phyloP scores from a whole-genome alignment of 306 rosid genomes.

The Dryas octopetala region DNA sequence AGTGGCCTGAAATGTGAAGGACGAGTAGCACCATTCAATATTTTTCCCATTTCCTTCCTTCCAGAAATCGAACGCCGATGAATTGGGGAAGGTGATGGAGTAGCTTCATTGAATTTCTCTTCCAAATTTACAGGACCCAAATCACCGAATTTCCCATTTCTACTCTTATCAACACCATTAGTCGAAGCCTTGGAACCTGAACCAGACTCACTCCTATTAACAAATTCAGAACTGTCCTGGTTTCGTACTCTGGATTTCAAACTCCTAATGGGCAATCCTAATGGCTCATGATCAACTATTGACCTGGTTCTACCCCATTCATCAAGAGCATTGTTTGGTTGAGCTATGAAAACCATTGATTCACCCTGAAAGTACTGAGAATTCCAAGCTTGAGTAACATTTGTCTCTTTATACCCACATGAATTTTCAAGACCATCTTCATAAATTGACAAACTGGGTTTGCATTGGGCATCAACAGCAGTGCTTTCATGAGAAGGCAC shows the following conservation, averaged over 20 bases:
- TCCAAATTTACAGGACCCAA: constrained; percentile 49
- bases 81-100: constrained; percentile 48
- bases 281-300: constrained; percentile 48
- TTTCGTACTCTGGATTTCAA: constrained; percentile 45
- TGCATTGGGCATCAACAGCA: constrained; percentile 53
- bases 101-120: constrained; percentile 41
- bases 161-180: constrained; percentile 31
- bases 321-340: constrained; percentile 43
- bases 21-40: constrained; percentile 18
- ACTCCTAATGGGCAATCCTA: constrained; percentile 86
- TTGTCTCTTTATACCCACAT: constrained; percentile 36
- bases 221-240: constrained; percentile 32
- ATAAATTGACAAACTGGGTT: constrained; percentile 34
- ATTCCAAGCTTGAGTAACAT: constrained; percentile 69
- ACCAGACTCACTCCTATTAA: constrained; percentile 54
- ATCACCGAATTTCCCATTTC: constrained; percentile 50
- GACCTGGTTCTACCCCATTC: constrained; percentile 38
- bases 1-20: constrained; percentile 61
- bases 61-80: constrained; percentile 52
- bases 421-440: constrained; percentile 32
- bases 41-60: constrained; percentile 42
- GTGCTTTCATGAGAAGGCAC: constrained; percentile 22
- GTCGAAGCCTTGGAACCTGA: constrained; percentile 55
- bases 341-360: constrained; percentile 59
- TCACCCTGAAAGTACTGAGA: constrained; percentile 59